Percentiles rank a stretch among this genome's conserved stretches.
phyloP scores from a whole-genome alignment of 176 grass and related monocot species.

The Luzula sylvatica region DNA sequence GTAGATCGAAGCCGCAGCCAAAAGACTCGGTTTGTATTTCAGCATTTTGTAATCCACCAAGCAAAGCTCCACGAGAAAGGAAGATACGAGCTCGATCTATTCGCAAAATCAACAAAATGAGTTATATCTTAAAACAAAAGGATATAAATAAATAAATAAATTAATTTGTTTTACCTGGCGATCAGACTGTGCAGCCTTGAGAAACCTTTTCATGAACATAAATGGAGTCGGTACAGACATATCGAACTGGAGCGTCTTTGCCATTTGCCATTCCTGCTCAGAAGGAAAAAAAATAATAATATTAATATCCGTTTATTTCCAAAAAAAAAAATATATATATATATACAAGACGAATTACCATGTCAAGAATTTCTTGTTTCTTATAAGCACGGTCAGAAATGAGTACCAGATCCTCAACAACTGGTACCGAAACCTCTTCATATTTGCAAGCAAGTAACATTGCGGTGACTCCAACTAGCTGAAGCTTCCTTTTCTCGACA shows the following conservation, averaged over 20 bases:
- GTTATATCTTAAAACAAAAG: background rate
- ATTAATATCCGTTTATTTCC: background rate
- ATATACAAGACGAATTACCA: slow-evolving; percentile 40
- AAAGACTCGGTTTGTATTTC: slow-evolving; percentile 54
- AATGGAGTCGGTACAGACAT: slow-evolving; percentile 88
- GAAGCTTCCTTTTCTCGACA: slow-evolving; percentile 67
- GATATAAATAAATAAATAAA: slow-evolving; percentile 5
- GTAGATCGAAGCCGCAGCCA: slow-evolving; percentile 72
- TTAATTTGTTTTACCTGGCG: slow-evolving; percentile 40
- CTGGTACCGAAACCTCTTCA: slow-evolving; percentile 79
- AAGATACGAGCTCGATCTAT: slow-evolving; percentile 68
- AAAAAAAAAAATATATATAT: background rate
- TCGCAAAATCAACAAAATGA: background rate
- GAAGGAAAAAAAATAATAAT: background rate
- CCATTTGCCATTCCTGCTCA: slow-evolving; percentile 68
- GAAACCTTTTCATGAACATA: slow-evolving; percentile 85
- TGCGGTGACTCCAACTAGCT: slow-evolving; percentile 81
- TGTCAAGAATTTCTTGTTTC: slow-evolving; percentile 67
- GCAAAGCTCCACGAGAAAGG: slow-evolving; percentile 76
- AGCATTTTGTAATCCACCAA: slow-evolving; percentile 81
- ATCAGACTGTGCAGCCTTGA: slow-evolving; percentile 73
- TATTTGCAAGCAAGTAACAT: slow-evolving; percentile 94
- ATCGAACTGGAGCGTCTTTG: slow-evolving; percentile 64
- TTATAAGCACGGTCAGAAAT: slow-evolving; percentile 70
- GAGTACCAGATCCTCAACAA: slow-evolving; percentile 70